A percentile compares a stretch with the other conserved stretches of the same genome.
phyloP scores from a whole-genome alignment of 371 early-diverging fungal species.

The Saksenaea vasiformis region DNA sequence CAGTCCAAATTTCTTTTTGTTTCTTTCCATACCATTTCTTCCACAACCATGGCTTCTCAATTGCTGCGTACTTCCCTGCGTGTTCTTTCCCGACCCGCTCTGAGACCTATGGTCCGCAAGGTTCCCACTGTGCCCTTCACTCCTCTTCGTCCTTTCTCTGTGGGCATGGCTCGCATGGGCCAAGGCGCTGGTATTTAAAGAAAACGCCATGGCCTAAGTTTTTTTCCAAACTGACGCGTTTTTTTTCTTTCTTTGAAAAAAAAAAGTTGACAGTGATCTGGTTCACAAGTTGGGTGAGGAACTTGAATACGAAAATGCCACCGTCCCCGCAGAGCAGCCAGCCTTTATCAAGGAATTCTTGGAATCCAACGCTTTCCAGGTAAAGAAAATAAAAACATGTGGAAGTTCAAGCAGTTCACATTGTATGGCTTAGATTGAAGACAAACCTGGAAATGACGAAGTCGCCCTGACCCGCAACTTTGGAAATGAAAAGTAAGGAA shows the following conservation, averaged over 20 bases:
- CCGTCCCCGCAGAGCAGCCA: constrained; percentile 60
- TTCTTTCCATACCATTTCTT: background rate
- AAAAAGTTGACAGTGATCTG: constrained; percentile 67
- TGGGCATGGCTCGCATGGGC: constrained; percentile 31
- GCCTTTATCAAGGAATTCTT: constrained; percentile 80
- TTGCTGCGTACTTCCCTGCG: constrained; percentile 44
- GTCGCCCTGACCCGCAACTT: constrained; percentile 81
- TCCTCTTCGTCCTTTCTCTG: constrained; percentile 28
- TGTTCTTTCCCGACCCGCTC: constrained; percentile 31
- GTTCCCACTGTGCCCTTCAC: constrained; percentile 19
- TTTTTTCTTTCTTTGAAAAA: background rate
- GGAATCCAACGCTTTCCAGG: constrained; percentile 76
- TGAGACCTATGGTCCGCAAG: constrained; percentile 18
- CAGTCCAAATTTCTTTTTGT: background rate
- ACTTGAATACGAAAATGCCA: constrained; percentile 80
- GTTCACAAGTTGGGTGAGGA: constrained; percentile 76
- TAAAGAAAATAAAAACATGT: constrained; percentile 21
- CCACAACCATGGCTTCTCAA: constrained; percentile 39
- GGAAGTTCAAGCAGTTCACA: background rate
- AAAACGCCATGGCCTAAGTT: background rate
- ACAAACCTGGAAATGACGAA: constrained; percentile 80
- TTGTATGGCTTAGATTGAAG: constrained; percentile 63
- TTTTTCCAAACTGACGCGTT: background rate
- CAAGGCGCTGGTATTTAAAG: constrained; percentile 34
- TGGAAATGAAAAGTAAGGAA: constrained; percentile 87